A percentile compares a stretch with the other conserved stretches of the same genome.
Conservation (phyloP, 2,329 filamentous ascomycete genomes). For the Pseudogymnoascus sp. region DNA sequence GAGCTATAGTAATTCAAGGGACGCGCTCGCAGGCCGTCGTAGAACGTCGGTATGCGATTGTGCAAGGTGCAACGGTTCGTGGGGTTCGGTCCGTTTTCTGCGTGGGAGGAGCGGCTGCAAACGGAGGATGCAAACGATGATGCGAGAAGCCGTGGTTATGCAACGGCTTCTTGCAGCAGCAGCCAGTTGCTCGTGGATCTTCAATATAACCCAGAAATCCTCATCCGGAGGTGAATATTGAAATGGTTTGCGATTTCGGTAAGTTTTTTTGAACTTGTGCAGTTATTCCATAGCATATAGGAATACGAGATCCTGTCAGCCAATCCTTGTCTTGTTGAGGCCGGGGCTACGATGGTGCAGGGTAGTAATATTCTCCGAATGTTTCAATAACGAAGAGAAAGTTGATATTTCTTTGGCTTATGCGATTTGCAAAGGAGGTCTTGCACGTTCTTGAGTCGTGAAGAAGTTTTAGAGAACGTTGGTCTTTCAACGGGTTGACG, state of each 20-base stretch:
- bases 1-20: neutral
- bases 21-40: neutral
- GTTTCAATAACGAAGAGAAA: neutral
- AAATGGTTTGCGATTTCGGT: neutral
- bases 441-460: neutral
- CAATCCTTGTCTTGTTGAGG: neutral
- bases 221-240: neutral
- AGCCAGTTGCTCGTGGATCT: neutral
- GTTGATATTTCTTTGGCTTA: neutral
- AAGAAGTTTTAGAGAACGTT: neutral
- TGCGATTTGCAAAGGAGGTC: neutral
- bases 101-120: neutral
- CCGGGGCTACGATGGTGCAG: neutral
- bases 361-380: neutral
- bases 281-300: neutral
- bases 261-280: neutral
- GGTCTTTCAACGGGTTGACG: neutral
- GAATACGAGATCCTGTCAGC: neutral
- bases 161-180: neutral
- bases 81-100: conserved; percentile 1
- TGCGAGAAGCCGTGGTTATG: neutral
- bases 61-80: neutral
- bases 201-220: conserved; percentile 2
- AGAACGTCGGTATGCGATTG: neutral
- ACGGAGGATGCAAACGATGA: neutral